Conservation (phyloP, 371 early-diverging fungal genomes). For the Blakeslea trispora region DNA sequence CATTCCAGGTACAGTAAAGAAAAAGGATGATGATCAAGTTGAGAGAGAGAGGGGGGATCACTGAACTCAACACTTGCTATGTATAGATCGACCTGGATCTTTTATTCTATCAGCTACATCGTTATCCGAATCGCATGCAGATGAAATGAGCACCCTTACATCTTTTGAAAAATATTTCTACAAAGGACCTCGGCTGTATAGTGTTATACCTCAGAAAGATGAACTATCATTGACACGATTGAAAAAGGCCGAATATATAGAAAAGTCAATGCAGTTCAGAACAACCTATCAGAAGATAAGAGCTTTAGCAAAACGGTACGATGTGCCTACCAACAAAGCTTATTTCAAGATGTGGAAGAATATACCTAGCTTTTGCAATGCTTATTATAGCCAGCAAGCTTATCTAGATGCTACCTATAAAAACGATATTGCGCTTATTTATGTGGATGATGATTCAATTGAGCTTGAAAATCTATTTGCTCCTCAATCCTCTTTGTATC, state of each 20-base stretch:
- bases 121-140: slow-evolving; percentile 11
- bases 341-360: slow-evolving; percentile 34
- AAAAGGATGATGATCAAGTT: neutral
- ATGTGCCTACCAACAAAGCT: slow-evolving; percentile 19
- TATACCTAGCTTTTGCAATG: slow-evolving; percentile 20
- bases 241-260: slow-evolving; percentile 8
- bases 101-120: slow-evolving; percentile 32
- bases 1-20: slow-evolving; percentile 24
- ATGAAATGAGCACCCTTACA: slow-evolving; percentile 17
- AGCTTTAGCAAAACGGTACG: slow-evolving; percentile 30
- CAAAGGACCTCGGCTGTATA: slow-evolving; percentile 35
- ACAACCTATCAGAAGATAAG: slow-evolving; percentile 26
- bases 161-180: slow-evolving; percentile 42
- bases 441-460: slow-evolving; percentile 35
- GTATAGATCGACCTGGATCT: slow-evolving; percentile 29
- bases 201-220: slow-evolving; percentile 19
- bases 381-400: slow-evolving; percentile 21
- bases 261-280: slow-evolving; percentile 21
- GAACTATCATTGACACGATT: neutral
- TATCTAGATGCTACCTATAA: slow-evolving; percentile 35
- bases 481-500: slow-evolving; percentile 1
- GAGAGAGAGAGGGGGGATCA: neutral
- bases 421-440: slow-evolving; percentile 41
- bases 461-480: slow-evolving; percentile 8
- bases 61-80: neutral